Percentiles rank a stretch among this genome's conserved stretches.
Conservation (phyloP, 2,329 filamentous ascomycete genomes). For the Cladophialophora carrionii region DNA sequence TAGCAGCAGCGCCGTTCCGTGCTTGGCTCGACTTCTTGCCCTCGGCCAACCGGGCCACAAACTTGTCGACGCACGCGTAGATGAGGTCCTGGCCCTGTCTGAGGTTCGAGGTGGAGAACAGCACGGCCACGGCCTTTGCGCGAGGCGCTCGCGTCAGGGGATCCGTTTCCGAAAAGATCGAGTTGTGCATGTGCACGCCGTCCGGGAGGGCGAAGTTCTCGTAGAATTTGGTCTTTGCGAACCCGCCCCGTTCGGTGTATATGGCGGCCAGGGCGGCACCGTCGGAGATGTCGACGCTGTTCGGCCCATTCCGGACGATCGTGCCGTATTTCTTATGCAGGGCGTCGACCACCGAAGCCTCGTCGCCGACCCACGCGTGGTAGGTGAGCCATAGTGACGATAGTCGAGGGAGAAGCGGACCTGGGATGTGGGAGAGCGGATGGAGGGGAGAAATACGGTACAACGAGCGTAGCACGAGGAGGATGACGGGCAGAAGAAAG, state of each 20-base stretch:
- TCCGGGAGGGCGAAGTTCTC: slow-evolving; percentile 60
- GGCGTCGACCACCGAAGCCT: slow-evolving; percentile 39
- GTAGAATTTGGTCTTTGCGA: slow-evolving; percentile 57
- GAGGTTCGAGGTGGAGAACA: slow-evolving; percentile 56
- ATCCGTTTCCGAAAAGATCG: slow-evolving; percentile 53
- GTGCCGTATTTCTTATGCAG: slow-evolving; percentile 45
- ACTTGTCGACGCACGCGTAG: slow-evolving; percentile 48
- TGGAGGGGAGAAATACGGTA: slow-evolving; percentile 46
- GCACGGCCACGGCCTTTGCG: slow-evolving; percentile 55
- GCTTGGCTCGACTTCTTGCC: slow-evolving; percentile 33
- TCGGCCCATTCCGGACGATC: slow-evolving; percentile 46
- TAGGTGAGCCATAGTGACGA: slow-evolving; percentile 44
- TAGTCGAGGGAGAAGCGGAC: slow-evolving; percentile 44
- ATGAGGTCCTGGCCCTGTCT: slow-evolving; percentile 46
- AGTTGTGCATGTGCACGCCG: slow-evolving; percentile 48
- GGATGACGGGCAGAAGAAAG: slow-evolving; percentile 24
- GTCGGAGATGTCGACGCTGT: slow-evolving; percentile 50
- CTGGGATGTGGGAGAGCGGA: slow-evolving; percentile 47
- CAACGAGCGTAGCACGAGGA: slow-evolving; percentile 33
- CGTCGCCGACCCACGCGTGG: slow-evolving; percentile 44
- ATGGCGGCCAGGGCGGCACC: slow-evolving; percentile 54
- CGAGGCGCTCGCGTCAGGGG: slow-evolving; percentile 48
- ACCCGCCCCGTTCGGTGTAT: slow-evolving; percentile 58
- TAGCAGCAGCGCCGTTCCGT: too few relatives aligned
- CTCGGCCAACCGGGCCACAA: slow-evolving; percentile 50